A percentile compares a stretch with the other conserved stretches of the same genome.
phyloP scores from a whole-genome alignment of 768 basidiomycete genomes.

The Podaxis rugospora region DNA sequence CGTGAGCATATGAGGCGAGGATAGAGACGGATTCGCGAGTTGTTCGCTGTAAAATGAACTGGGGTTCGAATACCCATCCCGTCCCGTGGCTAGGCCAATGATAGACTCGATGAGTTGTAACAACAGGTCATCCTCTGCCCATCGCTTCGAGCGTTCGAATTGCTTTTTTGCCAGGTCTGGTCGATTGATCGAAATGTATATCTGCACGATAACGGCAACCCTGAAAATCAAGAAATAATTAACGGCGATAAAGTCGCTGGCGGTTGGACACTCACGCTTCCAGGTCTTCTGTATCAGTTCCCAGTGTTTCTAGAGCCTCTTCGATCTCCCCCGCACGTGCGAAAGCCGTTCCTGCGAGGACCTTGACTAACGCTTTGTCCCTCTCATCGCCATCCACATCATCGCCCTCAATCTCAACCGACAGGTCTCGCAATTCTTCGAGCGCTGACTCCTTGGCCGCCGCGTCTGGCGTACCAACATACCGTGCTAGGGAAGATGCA shows the following conservation, averaged over 20 bases:
- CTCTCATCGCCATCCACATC: conserved; percentile 62
- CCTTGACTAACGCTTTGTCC: conserved; percentile 72
- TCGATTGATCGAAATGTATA: conserved; percentile 88
- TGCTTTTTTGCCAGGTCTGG: conserved; percentile 84
- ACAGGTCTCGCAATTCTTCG: conserved; percentile 81
- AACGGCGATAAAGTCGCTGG: neutral
- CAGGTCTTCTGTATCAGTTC: conserved; percentile 69
- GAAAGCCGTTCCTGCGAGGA: conserved; percentile 86
- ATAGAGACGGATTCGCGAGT: conserved; percentile 72
- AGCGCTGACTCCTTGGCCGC: conserved; percentile 53
- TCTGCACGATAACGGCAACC: conserved; percentile 76
- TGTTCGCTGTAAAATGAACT: conserved; percentile 79
- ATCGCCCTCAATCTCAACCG: conserved; percentile 82
- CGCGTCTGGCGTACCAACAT: conserved; percentile 42
- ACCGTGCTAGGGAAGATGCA: conserved; percentile 68
- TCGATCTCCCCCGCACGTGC: conserved; percentile 80
- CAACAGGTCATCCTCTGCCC: conserved; percentile 87
- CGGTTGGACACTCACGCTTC: conserved; percentile 67
- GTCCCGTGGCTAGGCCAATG: conserved; percentile 70
- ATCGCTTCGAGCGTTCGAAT: conserved; percentile 76
- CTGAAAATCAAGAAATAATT: conserved; percentile 32
- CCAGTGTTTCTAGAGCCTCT: conserved; percentile 88
- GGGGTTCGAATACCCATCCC: conserved; percentile 56
- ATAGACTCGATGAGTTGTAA: conserved; percentile 87
- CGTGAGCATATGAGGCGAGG: conserved; percentile 69